Conservation (phyloP, 805 yeast species). For the Saturnispora diversa region DNA sequence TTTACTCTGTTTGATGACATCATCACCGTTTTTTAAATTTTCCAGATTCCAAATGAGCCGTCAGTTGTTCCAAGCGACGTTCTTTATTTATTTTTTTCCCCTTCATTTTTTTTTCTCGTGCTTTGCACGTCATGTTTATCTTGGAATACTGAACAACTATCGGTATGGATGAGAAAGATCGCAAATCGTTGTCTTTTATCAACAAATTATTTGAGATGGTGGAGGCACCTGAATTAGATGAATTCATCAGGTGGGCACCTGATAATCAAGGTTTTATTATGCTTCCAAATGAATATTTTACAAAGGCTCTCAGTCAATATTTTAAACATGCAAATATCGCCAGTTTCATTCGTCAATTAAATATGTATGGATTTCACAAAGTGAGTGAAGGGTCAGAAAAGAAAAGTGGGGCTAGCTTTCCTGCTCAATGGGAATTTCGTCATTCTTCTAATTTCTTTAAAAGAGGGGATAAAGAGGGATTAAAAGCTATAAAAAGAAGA, state of each 20-base stretch:
- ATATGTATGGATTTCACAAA: constrained; percentile 79
- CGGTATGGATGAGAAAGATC: constrained; percentile 9
- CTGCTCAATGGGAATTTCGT: constrained; percentile 70
- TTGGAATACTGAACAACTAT: no score
- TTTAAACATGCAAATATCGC: constrained; percentile 79
- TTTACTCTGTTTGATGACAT: no score
- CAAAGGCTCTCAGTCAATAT: constrained; percentile 58
- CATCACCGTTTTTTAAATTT: no score
- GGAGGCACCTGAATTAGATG: constrained; percentile 63
- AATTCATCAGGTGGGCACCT: constrained; percentile 78
- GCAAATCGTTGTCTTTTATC: constrained; percentile 40
- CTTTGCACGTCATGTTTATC: no score
- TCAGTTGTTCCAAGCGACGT: no score
- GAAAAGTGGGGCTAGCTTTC: background rate
- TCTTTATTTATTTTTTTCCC: background rate
- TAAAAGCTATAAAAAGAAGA: constrained; percentile 72
- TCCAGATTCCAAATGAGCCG: no score
- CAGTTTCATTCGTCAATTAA: constrained; percentile 68
- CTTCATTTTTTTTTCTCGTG: background rate
- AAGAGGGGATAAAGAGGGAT: constrained; percentile 69
- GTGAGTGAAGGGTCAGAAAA: constrained; percentile 33
- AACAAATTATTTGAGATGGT: constrained; percentile 89
- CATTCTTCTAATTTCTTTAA: constrained; percentile 73
- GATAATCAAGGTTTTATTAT: constrained; percentile 63
- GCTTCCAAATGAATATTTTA: constrained; percentile 81